A percentile compares a stretch with the other conserved stretches of the same genome.
Evolutionary conservation across 2,329 filamentous ascomycete species (phyloP).

Genomic region (Xylaria sp.): DNA sequence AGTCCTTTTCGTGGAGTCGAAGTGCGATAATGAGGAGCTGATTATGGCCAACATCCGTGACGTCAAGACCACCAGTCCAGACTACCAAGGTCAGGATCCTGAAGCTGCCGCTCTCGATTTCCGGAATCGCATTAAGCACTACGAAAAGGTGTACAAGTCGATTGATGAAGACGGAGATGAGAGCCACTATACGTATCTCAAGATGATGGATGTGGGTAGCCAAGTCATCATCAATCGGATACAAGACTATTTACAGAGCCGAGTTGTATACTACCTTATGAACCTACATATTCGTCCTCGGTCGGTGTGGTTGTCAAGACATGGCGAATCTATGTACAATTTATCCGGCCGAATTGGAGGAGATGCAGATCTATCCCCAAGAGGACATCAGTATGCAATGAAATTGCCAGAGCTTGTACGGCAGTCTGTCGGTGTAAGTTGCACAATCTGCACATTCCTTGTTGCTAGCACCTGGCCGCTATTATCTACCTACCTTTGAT

Average conservation of each 20-base stretch:
- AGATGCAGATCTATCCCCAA: slow-evolving; percentile 85
- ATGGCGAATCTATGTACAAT: slow-evolving; percentile 95
- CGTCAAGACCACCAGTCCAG: slow-evolving; percentile 95
- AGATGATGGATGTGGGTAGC: slow-evolving; percentile 95
- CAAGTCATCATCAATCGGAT: slow-evolving; percentile 99
- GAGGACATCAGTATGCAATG: slow-evolving; percentile 87
- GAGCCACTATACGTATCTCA: slow-evolving; percentile 89
- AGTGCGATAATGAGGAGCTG: slow-evolving; percentile 93
- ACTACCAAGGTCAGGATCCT: slow-evolving; percentile 94
- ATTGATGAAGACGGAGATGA: slow-evolving; percentile 86
- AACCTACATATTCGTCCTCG: slow-evolving; percentile 97
- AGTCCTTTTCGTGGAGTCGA: slow-evolving; percentile 95
- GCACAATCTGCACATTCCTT: slow-evolving; percentile 7
- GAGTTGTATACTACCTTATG: slow-evolving; percentile 98
- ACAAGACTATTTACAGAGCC: slow-evolving; percentile 94
- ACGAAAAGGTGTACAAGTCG: slow-evolving; percentile 95
- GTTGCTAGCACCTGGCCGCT: not conserved
- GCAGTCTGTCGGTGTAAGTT: slow-evolving; percentile 83
- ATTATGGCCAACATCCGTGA: slow-evolving; percentile 99
- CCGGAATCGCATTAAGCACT: slow-evolving; percentile 92
- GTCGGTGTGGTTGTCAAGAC: slow-evolving; percentile 95
- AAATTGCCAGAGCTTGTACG: slow-evolving; percentile 86
- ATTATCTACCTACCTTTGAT: slow-evolving; percentile 5
- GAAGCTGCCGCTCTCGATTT: slow-evolving; percentile 92
- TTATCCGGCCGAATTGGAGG: slow-evolving; percentile 91